phyloP scores from a whole-genome alignment of 345 rosid genomes.

The Excoecaria agallocha region DNA sequence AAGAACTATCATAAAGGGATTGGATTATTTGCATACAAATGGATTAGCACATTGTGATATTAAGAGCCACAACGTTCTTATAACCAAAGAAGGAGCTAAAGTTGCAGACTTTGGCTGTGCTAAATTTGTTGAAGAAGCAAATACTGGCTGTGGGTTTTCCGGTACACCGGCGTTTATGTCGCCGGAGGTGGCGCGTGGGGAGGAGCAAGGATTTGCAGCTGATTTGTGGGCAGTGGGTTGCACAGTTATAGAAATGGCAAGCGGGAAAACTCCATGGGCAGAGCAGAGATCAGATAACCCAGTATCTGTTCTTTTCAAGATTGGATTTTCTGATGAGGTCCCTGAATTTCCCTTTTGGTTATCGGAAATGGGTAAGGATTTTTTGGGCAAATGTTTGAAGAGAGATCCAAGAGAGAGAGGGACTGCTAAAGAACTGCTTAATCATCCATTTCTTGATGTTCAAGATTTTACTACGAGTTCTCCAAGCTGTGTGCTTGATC shows the following conservation, averaged over 20 bases:
- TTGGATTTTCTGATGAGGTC: slow-evolving; percentile 65
- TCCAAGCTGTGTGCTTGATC: slow-evolving; percentile 75
- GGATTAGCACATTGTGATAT: slow-evolving; percentile 77
- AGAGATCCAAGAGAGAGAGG: slow-evolving; percentile 64
- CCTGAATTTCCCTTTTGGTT: slow-evolving; percentile 68
- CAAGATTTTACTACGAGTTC: slow-evolving; percentile 33
- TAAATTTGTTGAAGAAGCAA: slow-evolving; percentile 27
- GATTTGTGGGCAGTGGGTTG: slow-evolving; percentile 95
- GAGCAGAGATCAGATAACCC: slow-evolving; percentile 51
- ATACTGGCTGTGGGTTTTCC: slow-evolving; percentile 29
- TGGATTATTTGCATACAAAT: slow-evolving; percentile 53
- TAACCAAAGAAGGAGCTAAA: slow-evolving; percentile 53
- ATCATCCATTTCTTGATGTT: slow-evolving; percentile 62
- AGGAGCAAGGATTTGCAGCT: slow-evolving; percentile 74
- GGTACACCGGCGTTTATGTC: slow-evolving; percentile 97
- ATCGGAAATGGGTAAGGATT: slow-evolving; percentile 59
- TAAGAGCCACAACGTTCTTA: slow-evolving; percentile 70
- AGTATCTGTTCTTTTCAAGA: slow-evolving; percentile 59
- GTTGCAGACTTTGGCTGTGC: slow-evolving; percentile 87
- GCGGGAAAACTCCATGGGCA: slow-evolving; percentile 72
- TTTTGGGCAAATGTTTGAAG: slow-evolving; percentile 57
- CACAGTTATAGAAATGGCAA: slow-evolving; percentile 70
- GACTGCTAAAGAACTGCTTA: slow-evolving; percentile 56
- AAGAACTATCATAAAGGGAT: slow-evolving; percentile 47
- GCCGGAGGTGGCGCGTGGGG: slow-evolving; percentile 87